phyloP scores from a whole-genome alignment of 2,329 filamentous ascomycete species.

The Neophaeococcomyces mojaviensis region DNA sequence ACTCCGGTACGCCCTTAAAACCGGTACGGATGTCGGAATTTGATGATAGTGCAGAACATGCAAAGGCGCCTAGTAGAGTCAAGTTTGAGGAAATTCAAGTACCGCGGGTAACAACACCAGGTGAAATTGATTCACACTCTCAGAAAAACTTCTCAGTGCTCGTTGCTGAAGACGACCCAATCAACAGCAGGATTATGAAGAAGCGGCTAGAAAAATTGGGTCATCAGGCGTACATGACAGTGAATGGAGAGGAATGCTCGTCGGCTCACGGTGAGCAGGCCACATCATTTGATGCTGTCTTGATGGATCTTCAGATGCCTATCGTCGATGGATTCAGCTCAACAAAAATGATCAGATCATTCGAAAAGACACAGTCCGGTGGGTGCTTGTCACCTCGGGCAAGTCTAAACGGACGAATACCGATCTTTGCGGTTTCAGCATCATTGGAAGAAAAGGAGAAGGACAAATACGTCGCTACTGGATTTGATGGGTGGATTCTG shows the following conservation, averaged over 20 bases:
- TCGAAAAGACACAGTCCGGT: slow-evolving; percentile 51
- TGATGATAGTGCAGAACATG: slow-evolving; percentile 10
- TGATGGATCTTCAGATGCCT: slow-evolving; percentile 98
- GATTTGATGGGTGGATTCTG: slow-evolving; percentile 85
- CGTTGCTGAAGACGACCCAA: slow-evolving; percentile 80
- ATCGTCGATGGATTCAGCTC: slow-evolving; percentile 79
- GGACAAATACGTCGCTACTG: slow-evolving; percentile 63
- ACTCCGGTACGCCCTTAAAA: slow-evolving; percentile 29
- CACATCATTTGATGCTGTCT: slow-evolving; percentile 62
- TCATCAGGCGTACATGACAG: slow-evolving; percentile 62
- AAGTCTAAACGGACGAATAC: slow-evolving; percentile 56
- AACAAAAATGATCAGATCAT: slow-evolving; percentile 73
- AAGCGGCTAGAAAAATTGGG: slow-evolving; percentile 72
- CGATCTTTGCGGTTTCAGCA: slow-evolving; percentile 81
- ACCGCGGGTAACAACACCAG: slow-evolving; percentile 1
- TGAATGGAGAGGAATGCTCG: slow-evolving; percentile 81
- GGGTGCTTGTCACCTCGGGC: slow-evolving; percentile 52
- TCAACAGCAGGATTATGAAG: slow-evolving; percentile 74
- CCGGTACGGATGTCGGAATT: slow-evolving; percentile 26
- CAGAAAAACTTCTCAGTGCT: slow-evolving; percentile 54
- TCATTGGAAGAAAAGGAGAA: slow-evolving; percentile 65
- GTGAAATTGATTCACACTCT: not conserved
- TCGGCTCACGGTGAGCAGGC: slow-evolving; percentile 58
- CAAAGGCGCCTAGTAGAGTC: not conserved
- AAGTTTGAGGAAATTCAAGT: slow-evolving; percentile 3